Evolutionary conservation across 1,139 yeast species (phyloP).

Genomic region (Komagataea norvegica): DNA sequence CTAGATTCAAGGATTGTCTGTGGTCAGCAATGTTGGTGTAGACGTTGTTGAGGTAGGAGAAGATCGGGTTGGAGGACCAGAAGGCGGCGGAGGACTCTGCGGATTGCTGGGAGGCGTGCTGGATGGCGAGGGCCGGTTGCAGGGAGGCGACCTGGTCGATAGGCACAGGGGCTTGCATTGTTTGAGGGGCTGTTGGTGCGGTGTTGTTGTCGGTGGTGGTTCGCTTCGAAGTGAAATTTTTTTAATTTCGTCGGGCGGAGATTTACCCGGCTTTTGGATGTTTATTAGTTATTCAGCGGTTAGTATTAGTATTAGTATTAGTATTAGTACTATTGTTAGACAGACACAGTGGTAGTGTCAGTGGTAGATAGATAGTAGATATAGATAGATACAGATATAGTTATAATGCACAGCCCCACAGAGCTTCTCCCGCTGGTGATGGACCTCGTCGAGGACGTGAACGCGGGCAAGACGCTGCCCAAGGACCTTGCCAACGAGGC

Average conservation of each 20-base stretch:
- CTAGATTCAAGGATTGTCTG: constrained; percentile 74
- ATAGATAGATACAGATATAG: neutral
- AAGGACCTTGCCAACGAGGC: constrained; percentile 25
- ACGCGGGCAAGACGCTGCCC: constrained; percentile 21
- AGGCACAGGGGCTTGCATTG: constrained; percentile 23
- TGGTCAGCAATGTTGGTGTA: constrained; percentile 70
- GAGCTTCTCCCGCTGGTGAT: constrained; percentile 23
- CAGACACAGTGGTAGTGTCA: too few relatives aligned
- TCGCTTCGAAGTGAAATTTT: neutral
- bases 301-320: too few relatives aligned
- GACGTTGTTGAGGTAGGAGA: constrained; percentile 74
- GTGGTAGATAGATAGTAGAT: too few relatives aligned
- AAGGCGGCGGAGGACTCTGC: constrained; percentile 44
- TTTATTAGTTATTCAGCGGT: constrained; percentile 1
- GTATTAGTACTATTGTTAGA: too few relatives aligned
- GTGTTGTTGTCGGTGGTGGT: too few relatives aligned
- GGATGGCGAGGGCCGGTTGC: constrained; percentile 33
- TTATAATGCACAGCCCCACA: neutral
- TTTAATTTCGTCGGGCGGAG: neutral
- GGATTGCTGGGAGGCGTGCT: constrained; percentile 37
- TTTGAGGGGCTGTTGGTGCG: neutral
- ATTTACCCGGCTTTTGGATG: constrained; percentile 2
- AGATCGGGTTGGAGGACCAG: constrained; percentile 85
- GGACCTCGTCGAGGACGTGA: constrained; percentile 25
- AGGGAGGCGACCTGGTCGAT: constrained; percentile 51